Conservation (phyloP, 2,329 filamentous ascomycete species). For the Daldinia sp. region DNA sequence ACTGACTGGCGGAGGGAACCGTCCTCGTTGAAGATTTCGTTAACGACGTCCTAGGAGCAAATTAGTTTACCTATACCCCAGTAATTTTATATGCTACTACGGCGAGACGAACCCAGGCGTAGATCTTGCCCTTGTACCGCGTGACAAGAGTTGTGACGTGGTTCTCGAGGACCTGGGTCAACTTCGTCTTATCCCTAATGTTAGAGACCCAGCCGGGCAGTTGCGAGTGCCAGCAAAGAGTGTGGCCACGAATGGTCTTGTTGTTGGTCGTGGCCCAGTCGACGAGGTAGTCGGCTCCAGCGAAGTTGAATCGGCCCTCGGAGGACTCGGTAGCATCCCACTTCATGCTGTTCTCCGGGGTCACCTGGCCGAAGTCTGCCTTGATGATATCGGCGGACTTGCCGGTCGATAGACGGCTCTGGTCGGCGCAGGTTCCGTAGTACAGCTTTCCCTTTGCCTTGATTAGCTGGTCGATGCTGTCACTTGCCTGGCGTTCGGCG, state of each 20-base stretch:
- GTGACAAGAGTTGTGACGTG: conserved; percentile 67
- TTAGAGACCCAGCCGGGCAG: conserved; percentile 66
- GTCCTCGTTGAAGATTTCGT: conserved; percentile 71
- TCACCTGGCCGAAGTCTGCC: conserved; percentile 69
- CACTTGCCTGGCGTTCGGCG: conserved; percentile 51
- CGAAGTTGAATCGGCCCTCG: conserved; percentile 63
- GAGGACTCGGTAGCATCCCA: conserved; percentile 61
- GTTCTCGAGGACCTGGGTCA: conserved; percentile 65
- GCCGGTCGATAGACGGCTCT: conserved; percentile 57
- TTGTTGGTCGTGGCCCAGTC: conserved; percentile 64
- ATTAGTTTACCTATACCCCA: conserved; percentile 56
- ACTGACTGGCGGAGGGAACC: conserved; percentile 67
- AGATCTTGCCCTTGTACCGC: conserved; percentile 69
- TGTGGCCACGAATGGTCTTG: conserved; percentile 71
- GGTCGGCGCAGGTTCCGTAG: conserved; percentile 66
- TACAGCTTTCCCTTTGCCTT: conserved; percentile 72
- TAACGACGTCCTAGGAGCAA: conserved; percentile 62
- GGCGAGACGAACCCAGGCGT: conserved; percentile 42
- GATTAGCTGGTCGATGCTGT: conserved; percentile 64
- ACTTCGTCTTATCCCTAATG: conserved; percentile 46
- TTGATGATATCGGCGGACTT: conserved; percentile 65
- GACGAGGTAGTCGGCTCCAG: conserved; percentile 65
- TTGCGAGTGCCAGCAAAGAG: conserved; percentile 71
- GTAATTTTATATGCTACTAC: conserved; percentile 32
- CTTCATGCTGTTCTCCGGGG: conserved; percentile 75